Evolutionary conservation across 257 asterid species (phyloP).

Genomic region (Linaria vulgaris): DNA sequence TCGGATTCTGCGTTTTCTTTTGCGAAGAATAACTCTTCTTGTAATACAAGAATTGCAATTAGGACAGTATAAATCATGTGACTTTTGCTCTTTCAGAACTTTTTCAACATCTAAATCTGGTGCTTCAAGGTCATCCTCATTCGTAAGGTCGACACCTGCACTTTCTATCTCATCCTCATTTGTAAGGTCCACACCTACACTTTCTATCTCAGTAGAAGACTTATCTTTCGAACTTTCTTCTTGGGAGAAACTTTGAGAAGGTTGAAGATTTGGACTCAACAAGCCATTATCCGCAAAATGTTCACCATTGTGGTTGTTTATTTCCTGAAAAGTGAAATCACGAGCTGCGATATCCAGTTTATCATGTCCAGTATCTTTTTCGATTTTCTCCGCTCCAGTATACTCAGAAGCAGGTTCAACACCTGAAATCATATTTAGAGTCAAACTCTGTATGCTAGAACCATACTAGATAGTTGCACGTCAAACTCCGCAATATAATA

Average conservation of each 20-base stretch:
- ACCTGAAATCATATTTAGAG: conserved; percentile 36
- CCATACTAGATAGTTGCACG: background rate
- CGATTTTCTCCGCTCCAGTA: conserved; percentile 32
- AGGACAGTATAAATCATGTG: conserved; percentile 89
- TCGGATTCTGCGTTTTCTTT: conserved; percentile 64
- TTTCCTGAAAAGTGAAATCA: conserved; percentile 22
- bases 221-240: conserved; percentile 22
- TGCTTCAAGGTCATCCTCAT: conserved; percentile 46
- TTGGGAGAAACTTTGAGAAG: conserved; percentile 35
- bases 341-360: conserved; percentile 24
- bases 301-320: conserved; percentile 28
- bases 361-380: conserved; percentile 25
- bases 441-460: conserved; percentile 4
- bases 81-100: conserved; percentile 56
- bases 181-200: conserved; percentile 44
- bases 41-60: conserved; percentile 94
- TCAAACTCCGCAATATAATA: background rate
- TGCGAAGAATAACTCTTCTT: conserved; percentile 73
- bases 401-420: conserved; percentile 25
- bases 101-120: conserved; percentile 61
- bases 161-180: conserved; percentile 59
- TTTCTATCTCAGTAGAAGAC: conserved; percentile 53
- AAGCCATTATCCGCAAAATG: conserved; percentile 23
- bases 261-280: conserved; percentile 26
- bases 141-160: conserved; percentile 43